phyloP scores from a whole-genome alignment of 768 basidiomycete species.

The Cantharellus cinnabarinus region DNA sequence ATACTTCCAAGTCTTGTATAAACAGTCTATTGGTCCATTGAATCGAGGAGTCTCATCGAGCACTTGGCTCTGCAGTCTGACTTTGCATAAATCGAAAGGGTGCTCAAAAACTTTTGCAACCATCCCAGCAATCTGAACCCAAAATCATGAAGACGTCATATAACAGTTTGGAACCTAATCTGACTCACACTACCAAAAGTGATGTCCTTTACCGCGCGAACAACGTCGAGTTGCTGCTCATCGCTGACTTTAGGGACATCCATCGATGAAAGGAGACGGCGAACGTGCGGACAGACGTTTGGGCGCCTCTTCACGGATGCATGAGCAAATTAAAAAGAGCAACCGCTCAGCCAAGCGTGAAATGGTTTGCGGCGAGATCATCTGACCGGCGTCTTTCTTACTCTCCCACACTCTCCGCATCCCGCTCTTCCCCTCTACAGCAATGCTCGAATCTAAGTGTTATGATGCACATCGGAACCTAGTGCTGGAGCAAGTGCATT shows the following conservation, averaged over 20 bases:
- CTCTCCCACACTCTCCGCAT: no score
- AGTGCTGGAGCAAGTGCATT: constrained; percentile 46
- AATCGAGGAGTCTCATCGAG: constrained; percentile 51
- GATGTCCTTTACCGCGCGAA: constrained; percentile 25
- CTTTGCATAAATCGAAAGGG: constrained; percentile 90
- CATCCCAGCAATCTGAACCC: constrained; percentile 58
- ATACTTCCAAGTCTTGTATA: constrained; percentile 54
- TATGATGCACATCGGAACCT: constrained; percentile 42
- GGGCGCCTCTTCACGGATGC: no score
- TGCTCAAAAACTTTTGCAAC: constrained; percentile 78
- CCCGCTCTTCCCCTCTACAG: neutral
- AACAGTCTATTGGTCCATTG: constrained; percentile 73
- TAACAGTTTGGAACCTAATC: constrained; percentile 3
- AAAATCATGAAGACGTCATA: neutral
- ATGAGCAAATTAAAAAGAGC: no score
- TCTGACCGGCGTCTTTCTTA: no score
- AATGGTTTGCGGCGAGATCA: no score
- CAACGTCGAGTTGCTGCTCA: neutral
- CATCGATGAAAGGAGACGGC: neutral
- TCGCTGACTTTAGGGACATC: neutral
- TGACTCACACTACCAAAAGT: constrained; percentile 35
- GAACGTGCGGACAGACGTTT: no score
- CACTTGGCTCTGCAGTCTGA: constrained; percentile 80
- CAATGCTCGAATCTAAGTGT: constrained; percentile 30
- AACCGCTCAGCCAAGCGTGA: no score